These are phyloP conservation scores for Ceratocystis huliohia DNA, from an alignment of 2,329 filamentous ascomycete species.

Conservation along the genomic window DNA sequence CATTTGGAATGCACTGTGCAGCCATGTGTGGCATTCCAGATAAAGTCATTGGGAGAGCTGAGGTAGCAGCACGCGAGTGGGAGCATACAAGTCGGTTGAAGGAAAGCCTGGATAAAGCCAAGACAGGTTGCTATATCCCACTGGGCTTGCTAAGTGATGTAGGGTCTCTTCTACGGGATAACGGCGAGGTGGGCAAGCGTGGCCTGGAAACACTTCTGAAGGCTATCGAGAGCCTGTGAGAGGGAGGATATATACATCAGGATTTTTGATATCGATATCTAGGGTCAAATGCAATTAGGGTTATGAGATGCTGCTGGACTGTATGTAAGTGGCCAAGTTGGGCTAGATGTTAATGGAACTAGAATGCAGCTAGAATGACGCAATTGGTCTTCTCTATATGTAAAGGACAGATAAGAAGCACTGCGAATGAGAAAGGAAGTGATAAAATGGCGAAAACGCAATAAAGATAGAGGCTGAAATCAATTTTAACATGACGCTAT, in stretches of 20 bases:
- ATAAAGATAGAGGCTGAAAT: not conserved
- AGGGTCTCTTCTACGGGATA: conserved; percentile 56
- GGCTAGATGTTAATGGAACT: not conserved
- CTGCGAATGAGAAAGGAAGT: not conserved
- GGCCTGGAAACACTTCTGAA: conserved; percentile 47
- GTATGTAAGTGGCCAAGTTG: not conserved
- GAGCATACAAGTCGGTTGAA: conserved; percentile 87
- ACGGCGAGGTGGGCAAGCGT: conserved; percentile 36
- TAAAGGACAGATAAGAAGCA: not conserved
- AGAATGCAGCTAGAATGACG: not conserved
- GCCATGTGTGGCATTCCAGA: conserved; percentile 90
- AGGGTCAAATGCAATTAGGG: conserved; percentile 1
- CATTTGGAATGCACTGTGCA: conserved; percentile 98
- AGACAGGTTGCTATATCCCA: conserved; percentile 67
- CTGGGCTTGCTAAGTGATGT: conserved; percentile 82
- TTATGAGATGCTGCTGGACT: not conserved
- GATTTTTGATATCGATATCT: not conserved
- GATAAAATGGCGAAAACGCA: not conserved
- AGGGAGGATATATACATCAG: not conserved
- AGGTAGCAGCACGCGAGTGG: conserved; percentile 81
- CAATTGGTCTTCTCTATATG: not conserved
- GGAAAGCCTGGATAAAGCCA: conserved; percentile 72
- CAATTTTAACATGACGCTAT: not conserved
- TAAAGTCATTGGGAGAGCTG: conserved; percentile 72
- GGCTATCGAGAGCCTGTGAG: conserved; percentile 43